Conservation (phyloP, 441 rosid species). For the Gossypium trilobum region DNA sequence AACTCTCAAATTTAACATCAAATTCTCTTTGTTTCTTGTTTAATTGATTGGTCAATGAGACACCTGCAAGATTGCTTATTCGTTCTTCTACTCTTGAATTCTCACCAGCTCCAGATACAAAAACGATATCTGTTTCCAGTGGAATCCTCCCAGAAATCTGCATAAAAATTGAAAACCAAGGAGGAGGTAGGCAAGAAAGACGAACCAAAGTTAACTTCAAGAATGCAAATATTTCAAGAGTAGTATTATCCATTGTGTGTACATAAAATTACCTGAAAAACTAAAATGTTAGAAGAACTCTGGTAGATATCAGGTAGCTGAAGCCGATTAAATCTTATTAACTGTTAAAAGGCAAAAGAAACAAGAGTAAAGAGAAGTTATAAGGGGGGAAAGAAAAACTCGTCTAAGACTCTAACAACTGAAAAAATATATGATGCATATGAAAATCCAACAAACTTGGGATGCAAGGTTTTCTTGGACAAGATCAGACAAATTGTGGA, state of each 20-base stretch:
- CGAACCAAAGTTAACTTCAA: constrained; percentile 1
- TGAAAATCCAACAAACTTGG: constrained; percentile 45
- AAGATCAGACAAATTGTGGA: constrained; percentile 87
- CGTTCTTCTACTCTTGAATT: constrained; percentile 59
- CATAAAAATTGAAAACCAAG: constrained; percentile 11
- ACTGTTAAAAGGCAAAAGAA: constrained; percentile 36
- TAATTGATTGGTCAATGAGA: constrained; percentile 46
- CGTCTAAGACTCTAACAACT: neutral
- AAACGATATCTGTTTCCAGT: constrained; percentile 61
- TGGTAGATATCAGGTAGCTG: constrained; percentile 66
- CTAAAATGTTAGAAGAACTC: constrained; percentile 61
- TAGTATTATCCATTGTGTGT: neutral
- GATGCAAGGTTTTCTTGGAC: constrained; percentile 62
- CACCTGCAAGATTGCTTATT: constrained; percentile 61
- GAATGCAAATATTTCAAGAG: constrained; percentile 8
- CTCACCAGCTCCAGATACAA: constrained; percentile 59
- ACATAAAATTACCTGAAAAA: constrained; percentile 65
- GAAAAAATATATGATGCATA: neutral
- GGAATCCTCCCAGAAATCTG: constrained; percentile 82
- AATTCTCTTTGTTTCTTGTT: constrained; percentile 56
- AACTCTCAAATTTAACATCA: constrained; percentile 50
- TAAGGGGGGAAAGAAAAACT: neutral
- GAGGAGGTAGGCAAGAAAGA: constrained; percentile 4
- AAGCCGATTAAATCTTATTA: constrained; percentile 47
- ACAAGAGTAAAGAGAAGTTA: constrained; percentile 11